phyloP scores from a whole-genome alignment of 768 basidiomycete genomes.

The Leccinum imitatum region DNA sequence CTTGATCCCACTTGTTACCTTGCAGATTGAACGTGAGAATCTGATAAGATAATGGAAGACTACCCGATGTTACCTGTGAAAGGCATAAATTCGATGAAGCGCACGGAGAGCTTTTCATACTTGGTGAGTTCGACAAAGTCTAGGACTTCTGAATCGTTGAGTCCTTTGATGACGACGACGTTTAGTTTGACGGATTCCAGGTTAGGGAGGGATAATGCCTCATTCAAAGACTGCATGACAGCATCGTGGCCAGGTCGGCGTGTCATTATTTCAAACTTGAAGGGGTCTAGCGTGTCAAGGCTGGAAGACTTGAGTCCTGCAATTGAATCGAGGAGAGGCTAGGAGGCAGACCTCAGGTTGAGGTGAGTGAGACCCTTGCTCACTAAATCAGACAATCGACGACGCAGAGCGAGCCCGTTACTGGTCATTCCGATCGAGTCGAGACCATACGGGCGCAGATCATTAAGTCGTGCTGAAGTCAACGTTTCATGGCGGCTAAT shows the following conservation, averaged over 20 bases:
- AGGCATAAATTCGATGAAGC: slow-evolving; percentile 95
- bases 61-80: slow-evolving; percentile 62
- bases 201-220: slow-evolving; percentile 53
- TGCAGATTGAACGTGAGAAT: neutral
- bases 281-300: slow-evolving; percentile 81
- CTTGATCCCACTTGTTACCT: slow-evolving; percentile 86
- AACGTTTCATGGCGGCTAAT: slow-evolving; percentile 7
- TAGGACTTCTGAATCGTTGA: slow-evolving; percentile 79
- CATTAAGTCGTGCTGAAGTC: slow-evolving; percentile 55
- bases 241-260: slow-evolving; percentile 74
- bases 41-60: slow-evolving; percentile 6
- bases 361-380: slow-evolving; percentile 76
- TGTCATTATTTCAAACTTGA: slow-evolving; percentile 88
- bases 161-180: slow-evolving; percentile 75
- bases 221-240: slow-evolving; percentile 64
- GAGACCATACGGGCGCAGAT: slow-evolving; percentile 59
- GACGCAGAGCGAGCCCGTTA: slow-evolving; percentile 76
- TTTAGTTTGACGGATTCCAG: slow-evolving; percentile 75
- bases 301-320: slow-evolving; percentile 36
- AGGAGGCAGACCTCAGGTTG: slow-evolving; percentile 52
- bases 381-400: slow-evolving; percentile 67
- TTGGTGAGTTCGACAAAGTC: slow-evolving; percentile 80
- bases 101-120: slow-evolving; percentile 60
- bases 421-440: slow-evolving; percentile 82
- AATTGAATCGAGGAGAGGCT: slow-evolving; percentile 2